These are phyloP conservation scores for Suaeda aralocaspica DNA, from an alignment of 148 eudicot genomes.

Conservation along the genomic window DNA sequence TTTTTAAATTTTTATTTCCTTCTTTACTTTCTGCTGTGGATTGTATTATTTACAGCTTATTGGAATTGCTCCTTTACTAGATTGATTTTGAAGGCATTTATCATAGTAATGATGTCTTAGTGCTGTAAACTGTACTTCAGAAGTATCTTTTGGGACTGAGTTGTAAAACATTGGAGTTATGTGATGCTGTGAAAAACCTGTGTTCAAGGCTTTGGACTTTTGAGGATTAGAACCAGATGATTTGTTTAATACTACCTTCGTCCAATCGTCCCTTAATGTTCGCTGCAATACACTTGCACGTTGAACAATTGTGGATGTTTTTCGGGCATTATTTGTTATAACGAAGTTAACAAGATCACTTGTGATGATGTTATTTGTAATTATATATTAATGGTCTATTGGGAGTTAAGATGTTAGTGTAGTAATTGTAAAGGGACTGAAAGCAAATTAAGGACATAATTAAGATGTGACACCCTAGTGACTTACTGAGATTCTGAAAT, in stretches of 20 bases:
- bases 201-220: neutral
- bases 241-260: neutral
- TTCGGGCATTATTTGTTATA: too few species aligned
- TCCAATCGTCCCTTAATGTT: too few species aligned
- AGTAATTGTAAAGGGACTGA: too few species aligned
- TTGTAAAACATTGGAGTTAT: slow-evolving; percentile 2
- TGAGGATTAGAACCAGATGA: neutral
- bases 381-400: too few species aligned
- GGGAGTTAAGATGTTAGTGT: too few species aligned
- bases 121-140: neutral
- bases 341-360: too few species aligned
- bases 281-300: too few species aligned
- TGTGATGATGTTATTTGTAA: too few species aligned
- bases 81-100: neutral
- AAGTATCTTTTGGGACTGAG: neutral
- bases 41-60: neutral
- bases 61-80: neutral
- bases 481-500: neutral
- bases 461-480: neutral
- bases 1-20: neutral
- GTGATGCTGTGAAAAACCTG: neutral
- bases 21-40: neutral
- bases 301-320: too few species aligned
- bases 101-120: neutral
- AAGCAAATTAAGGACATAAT: neutral